phyloP scores from a whole-genome alignment of 106 monocot species.

The Dendrobium chrysotoxum region DNA sequence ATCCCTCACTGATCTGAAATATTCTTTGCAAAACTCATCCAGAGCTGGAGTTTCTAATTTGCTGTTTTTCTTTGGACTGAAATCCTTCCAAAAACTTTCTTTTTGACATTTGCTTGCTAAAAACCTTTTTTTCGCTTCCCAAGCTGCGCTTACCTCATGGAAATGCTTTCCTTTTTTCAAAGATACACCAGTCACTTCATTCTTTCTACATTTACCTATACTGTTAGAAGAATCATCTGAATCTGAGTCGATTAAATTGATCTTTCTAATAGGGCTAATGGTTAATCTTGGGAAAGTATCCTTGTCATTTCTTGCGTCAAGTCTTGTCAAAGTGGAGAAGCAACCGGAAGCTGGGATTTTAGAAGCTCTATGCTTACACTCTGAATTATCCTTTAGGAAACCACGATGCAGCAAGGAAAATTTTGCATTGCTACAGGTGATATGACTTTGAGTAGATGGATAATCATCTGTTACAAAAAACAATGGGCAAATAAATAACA shows the following conservation, averaged over 20 bases:
- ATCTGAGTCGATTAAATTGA: slow-evolving; percentile 71
- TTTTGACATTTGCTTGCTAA: slow-evolving; percentile 13
- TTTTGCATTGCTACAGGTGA: slow-evolving; percentile 44
- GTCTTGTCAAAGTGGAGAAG: slow-evolving; percentile 27
- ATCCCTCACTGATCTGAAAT: slow-evolving; percentile 43
- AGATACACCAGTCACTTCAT: slow-evolving; percentile 4
- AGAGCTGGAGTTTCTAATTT: slow-evolving; percentile 70
- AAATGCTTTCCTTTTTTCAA: slow-evolving; percentile 5
- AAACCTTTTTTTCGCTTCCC: slow-evolving; percentile 4
- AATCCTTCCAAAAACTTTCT: slow-evolving; percentile 40
- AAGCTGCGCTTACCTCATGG: neutral
- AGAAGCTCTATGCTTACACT: slow-evolving; percentile 27
- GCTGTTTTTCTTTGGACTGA: slow-evolving; percentile 17
- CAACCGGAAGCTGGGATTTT: slow-evolving; percentile 16
- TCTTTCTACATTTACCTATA: slow-evolving; percentile 11
- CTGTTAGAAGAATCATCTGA: slow-evolving; percentile 42
- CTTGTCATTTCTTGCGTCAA: slow-evolving; percentile 45
- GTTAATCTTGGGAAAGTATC: slow-evolving; percentile 45
- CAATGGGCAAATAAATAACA: neutral
- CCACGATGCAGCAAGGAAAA: slow-evolving; percentile 34
- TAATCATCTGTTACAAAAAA: slow-evolving; percentile 28
- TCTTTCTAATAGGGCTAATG: slow-evolving; percentile 70
- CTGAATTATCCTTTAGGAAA: slow-evolving; percentile 35
- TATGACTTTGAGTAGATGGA: slow-evolving; percentile 23
- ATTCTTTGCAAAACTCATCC: slow-evolving; percentile 86